A percentile compares a stretch with the other conserved stretches of the same genome.
phyloP scores from a whole-genome alignment of 345 rosid genomes.

The Citrus reticulata region DNA sequence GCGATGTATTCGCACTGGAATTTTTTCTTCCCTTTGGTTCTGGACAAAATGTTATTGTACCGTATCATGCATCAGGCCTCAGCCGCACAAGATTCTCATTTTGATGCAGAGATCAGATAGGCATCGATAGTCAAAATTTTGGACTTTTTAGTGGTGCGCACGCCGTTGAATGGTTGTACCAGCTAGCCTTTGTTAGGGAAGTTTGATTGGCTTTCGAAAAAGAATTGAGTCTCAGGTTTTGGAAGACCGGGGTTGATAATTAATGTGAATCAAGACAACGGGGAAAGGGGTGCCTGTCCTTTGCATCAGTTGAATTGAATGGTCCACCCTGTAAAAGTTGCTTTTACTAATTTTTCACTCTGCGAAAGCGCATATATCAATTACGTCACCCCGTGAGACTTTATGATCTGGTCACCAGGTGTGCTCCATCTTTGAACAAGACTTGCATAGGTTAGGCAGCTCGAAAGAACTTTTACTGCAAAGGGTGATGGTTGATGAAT shows the following conservation, averaged over 20 bases:
- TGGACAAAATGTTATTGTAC: slow-evolving; percentile 5
- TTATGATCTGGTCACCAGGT: too few species aligned
- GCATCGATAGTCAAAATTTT: neutral
- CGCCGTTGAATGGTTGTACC: too few species aligned
- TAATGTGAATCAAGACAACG: neutral
- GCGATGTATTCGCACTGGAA: slow-evolving; percentile 8
- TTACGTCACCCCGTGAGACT: too few species aligned
- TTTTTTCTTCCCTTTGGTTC: neutral
- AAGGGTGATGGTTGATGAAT: too few species aligned
- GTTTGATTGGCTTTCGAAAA: neutral
- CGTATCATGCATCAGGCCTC: neutral
- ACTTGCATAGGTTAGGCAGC: too few species aligned
- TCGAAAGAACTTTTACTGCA: too few species aligned
- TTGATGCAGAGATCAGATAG: neutral
- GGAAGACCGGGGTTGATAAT: neutral
- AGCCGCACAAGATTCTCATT: neutral
- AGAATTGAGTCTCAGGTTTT: neutral
- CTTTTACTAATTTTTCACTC: neutral
- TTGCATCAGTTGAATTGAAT: neutral
- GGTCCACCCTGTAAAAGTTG: neutral
- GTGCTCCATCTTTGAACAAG: too few species aligned
- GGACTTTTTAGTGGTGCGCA: neutral
- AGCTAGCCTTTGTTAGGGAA: neutral
- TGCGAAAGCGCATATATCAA: neutral
- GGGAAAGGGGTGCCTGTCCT: neutral